A percentile compares a stretch with the other conserved stretches of the same genome.
phyloP scores from a whole-genome alignment of 2,329 filamentous ascomycete species.

The Botrytis paeoniae region DNA sequence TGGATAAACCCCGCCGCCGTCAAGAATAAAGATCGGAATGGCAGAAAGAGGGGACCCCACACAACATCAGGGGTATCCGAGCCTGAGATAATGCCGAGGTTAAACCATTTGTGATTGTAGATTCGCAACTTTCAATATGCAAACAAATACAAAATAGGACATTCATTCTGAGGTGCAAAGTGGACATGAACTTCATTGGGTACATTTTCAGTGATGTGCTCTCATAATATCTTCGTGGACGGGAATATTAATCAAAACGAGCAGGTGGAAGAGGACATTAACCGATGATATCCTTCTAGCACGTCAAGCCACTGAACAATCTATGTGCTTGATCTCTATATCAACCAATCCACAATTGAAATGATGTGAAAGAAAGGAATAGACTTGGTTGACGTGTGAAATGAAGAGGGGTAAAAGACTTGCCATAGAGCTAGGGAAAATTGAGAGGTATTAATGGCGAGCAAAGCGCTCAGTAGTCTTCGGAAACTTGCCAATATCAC shows the following conservation, averaged over 20 bases:
- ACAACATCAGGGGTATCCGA: background rate
- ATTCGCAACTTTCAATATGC: background rate
- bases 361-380: background rate
- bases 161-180: background rate
- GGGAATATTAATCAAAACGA: background rate
- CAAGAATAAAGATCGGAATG: conserved; percentile 15
- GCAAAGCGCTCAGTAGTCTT: background rate
- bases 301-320: background rate
- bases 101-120: background rate
- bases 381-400: background rate
- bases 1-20: background rate
- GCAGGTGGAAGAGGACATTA: background rate
- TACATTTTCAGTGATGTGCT: background rate
- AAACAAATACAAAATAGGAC: background rate
- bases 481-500: background rate
- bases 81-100: conserved; percentile 1
- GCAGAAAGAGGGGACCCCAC: conserved; percentile 12
- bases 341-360: background rate
- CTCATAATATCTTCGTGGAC: background rate
- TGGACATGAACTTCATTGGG: background rate
- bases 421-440: background rate
- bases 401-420: background rate
- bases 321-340: background rate
- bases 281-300: background rate
- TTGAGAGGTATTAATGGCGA: background rate